Percentiles rank a stretch among this genome's conserved stretches.
phyloP scores from a whole-genome alignment of 495 filamentous ascomycete species.

The Penicillium simplicissimum region DNA sequence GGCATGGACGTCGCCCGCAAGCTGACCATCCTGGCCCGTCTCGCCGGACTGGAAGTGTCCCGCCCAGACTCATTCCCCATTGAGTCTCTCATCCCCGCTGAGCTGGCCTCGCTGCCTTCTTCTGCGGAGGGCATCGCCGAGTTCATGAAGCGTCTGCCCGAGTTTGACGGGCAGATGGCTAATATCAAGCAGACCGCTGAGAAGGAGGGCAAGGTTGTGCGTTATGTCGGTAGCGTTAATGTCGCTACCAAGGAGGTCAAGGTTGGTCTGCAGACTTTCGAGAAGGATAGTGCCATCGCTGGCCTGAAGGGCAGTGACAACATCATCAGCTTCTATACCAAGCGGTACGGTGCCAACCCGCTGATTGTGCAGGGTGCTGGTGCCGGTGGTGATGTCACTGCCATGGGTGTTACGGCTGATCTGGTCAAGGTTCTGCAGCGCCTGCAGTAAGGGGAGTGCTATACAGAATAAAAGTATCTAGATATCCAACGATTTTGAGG shows the following conservation, averaged over 20 bases:
- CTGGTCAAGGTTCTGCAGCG: slow-evolving; percentile 76
- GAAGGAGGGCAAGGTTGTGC: slow-evolving; percentile 84
- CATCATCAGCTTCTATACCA: slow-evolving; percentile 96
- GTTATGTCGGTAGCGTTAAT: slow-evolving; percentile 93
- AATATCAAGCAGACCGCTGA: slow-evolving; percentile 74
- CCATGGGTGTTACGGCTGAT: slow-evolving; percentile 92
- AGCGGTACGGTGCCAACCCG: slow-evolving; percentile 85
- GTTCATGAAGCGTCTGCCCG: slow-evolving; percentile 74
- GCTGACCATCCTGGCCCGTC: slow-evolving; percentile 85
- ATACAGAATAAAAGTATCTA: slow-evolving; percentile 14
- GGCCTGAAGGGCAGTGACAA: slow-evolving; percentile 95
- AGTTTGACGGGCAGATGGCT: slow-evolving; percentile 84
- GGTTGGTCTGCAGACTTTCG: slow-evolving; percentile 87
- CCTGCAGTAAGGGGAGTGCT: slow-evolving; percentile 27
- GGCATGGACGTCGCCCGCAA: slow-evolving; percentile 97
- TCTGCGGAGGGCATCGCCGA: slow-evolving; percentile 62
- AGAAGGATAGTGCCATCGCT: slow-evolving; percentile 81
- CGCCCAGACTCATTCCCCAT: slow-evolving; percentile 85
- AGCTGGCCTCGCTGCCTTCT: slow-evolving; percentile 70
- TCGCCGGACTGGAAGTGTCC: slow-evolving; percentile 75
- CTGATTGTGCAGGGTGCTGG: slow-evolving; percentile 93
- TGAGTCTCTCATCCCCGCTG: slow-evolving; percentile 82
- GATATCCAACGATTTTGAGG: slow-evolving; percentile 10
- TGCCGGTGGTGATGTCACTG: slow-evolving; percentile 91
- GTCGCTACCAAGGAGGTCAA: slow-evolving; percentile 72